Conservation (phyloP, 495 filamentous ascomycete genomes). For the Hypoxylon fragiforme region DNA sequence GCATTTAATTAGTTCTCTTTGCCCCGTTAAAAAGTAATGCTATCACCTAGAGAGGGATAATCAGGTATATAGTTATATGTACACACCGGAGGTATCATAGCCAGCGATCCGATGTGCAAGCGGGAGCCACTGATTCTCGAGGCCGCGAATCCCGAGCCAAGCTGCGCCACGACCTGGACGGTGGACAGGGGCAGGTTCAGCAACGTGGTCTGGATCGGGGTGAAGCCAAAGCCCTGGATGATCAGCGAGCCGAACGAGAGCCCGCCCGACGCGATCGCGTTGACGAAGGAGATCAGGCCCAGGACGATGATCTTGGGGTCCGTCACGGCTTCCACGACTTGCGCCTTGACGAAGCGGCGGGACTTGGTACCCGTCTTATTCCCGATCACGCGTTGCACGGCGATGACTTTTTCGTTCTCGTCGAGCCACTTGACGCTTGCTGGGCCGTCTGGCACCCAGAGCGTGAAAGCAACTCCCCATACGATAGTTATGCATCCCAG, state of each 20-base stretch:
- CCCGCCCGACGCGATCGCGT: slow-evolving; percentile 32
- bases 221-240: slow-evolving; percentile 62
- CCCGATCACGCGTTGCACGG: slow-evolving; percentile 31
- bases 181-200: slow-evolving; percentile 39
- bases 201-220: slow-evolving; percentile 51
- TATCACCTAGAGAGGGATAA: no score
- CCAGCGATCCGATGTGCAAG: slow-evolving; percentile 22
- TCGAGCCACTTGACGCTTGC: slow-evolving; percentile 41
- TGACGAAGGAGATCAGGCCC: slow-evolving; percentile 36
- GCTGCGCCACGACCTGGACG: slow-evolving; percentile 22
- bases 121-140: slow-evolving; percentile 13
- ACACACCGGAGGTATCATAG: slow-evolving; percentile 27
- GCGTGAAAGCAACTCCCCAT: slow-evolving; percentile 57
- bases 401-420: slow-evolving; percentile 34
- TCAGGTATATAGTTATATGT: no score
- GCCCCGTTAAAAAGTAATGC: no score
- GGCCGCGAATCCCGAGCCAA: slow-evolving; percentile 12
- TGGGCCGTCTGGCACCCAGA: slow-evolving; percentile 58
- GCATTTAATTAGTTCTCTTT: background rate
- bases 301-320: slow-evolving; percentile 36
- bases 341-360: slow-evolving; percentile 30
- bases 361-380: slow-evolving; percentile 42
- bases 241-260: slow-evolving; percentile 55
- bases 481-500: slow-evolving; percentile 48
- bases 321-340: slow-evolving; percentile 36